Evolutionary conservation across 148 eudicot genomes (phyloP), one percentile per base, ranked within the genome.

Genomic region (Limonium bicolor): DNA sequence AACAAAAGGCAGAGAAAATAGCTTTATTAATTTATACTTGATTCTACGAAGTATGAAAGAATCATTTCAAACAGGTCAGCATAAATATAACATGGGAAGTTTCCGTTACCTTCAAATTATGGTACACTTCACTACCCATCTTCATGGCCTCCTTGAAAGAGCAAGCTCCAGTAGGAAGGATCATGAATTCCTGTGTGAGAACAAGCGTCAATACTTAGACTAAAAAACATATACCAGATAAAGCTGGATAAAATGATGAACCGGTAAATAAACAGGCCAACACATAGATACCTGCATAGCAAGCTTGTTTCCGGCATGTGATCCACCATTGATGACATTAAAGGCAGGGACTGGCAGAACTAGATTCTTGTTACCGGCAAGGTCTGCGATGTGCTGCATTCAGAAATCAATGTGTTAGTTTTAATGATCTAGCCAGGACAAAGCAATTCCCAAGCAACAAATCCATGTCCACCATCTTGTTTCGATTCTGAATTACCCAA

Each of bases 281-380:
- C 11, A 19, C 13, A 39, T n/a, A 19, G 11, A 39, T 2, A 51
- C 77, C 74, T 62, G 92, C 94, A 80, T 84, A 51, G 99, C 99
- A 55, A 84, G 88, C 66, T 90, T 84, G 74, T 90, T 90, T 59
- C 99, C 99, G 7, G 99, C 99, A 55, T 90, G 99, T 21, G 99
- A 84, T 58, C 96, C 96, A 48, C 96, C 96, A 60, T 87, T 87
- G 60, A 87, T 87, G 72, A 87, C 96, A 61, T 87, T 87, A 69
- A 87, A 87, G 50, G 96, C 96, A 55, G 96, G 96, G 25, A 82
- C 94, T 1, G 96, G 96, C 62, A 86, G 64, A 13, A 86, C 94
- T 71, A 82, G 47, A 41, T 78, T 73, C 69, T 76, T 78, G 82
- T 86, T 86, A n/a, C 96, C 96, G 30, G 96, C 88, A 19, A 86